Base-by-base conservation (phyloP, 1,284 basidiomycete genomes). In the Ganoderma lingzhi region DNA sequence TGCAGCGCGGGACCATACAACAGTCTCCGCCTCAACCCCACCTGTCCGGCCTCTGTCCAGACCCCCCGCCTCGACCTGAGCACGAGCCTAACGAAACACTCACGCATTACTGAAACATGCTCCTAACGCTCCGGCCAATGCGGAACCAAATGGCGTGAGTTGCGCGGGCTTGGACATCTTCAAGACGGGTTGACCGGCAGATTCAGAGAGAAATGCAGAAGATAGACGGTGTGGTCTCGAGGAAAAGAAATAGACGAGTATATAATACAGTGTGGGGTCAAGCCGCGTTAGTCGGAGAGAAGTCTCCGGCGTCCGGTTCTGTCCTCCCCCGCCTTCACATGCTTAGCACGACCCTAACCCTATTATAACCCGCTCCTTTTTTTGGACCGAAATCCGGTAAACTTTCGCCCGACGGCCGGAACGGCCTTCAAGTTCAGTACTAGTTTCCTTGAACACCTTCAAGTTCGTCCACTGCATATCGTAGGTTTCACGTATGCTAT, bases 71-170 rank as follows among this genome's bases (percentile, higher is more conserved):
- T 35, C 44, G 62, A 51, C 39, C 28, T 48, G 44, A 37, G 58
- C 39, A 44, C 8, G 39, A 44, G 41, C 15, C 23, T 14, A 61
- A 39, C 6, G 19, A 17, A 30, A 42, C 39, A 89, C 95, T 83
- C 80, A 97, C 95, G 96, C 95, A 76, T 95, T 96, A 74, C 93
- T 93, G 81, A 97, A 95, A 77, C 96, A 95, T 64, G 93, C 97
- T 65, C 97, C 96, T 62, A 99, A 87, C 4, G 98, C 98, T 10
- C 97, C 97, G 58, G 96, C 96, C 64, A 99, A 85, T 5, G 97
- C 97, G 76, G 95, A 91, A 9, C 94, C 96, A 76, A 99, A 93
- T 0, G 97, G 95, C 0, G 96, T 97, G 65, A 98, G 84, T 69
- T 82, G 79, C 28, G 85, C 84, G 37, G 87, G 86, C 80, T 90